Base-by-base conservation (phyloP, 345 rosid genomes). In the Stellera chamaejasme region DNA sequence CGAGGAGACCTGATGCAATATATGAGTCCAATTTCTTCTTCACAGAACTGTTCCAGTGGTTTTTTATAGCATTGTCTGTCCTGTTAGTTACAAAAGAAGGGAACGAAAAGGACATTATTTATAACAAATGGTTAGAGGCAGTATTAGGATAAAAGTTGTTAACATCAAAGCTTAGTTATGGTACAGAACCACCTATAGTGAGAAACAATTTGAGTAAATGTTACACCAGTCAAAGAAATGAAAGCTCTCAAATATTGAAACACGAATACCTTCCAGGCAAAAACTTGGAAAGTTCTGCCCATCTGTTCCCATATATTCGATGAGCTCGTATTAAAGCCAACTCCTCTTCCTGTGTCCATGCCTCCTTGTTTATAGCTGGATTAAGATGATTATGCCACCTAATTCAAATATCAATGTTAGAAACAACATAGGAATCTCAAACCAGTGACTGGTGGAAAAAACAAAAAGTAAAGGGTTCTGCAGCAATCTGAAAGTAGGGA, bases 321-420 rank as follows among this genome's bases (percentile, higher is more conserved):
- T 94, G 99, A 60, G 99, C 97, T 59, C 93, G 96, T 69, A 90
- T 82, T 73, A 94, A 75, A 58, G 85, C 86, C 78, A 94, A 53
- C 82, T 94, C 99, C 76, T 94, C 99, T 69, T 94, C 90, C 67
- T 90, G 97, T 65, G 96, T 89, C 99, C 99, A 94, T 50, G 99
- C 99, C 75, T 94, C 96, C 57, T 85, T 94, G 71, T 87, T 94
- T 70, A 94, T 94, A 46, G 76, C 73, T 56, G 99, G 99, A 79
- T 94, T 94, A 61, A 90, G 90, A 72, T 94, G 99, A 79, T 94
- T 94, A 74, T 87, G 99, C 97, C 99, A 94, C 92, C 99, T 94
- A 62, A 52, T 66, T 60, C 43, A 69, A 26, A 10, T 52, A 50
- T 27, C 36, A 56, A 26, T 52, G 10, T 36, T 52, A 50, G 50